phyloP scores from a whole-genome alignment of 2,329 filamentous ascomycete species.

The Phyllosticta citriasiana region DNA sequence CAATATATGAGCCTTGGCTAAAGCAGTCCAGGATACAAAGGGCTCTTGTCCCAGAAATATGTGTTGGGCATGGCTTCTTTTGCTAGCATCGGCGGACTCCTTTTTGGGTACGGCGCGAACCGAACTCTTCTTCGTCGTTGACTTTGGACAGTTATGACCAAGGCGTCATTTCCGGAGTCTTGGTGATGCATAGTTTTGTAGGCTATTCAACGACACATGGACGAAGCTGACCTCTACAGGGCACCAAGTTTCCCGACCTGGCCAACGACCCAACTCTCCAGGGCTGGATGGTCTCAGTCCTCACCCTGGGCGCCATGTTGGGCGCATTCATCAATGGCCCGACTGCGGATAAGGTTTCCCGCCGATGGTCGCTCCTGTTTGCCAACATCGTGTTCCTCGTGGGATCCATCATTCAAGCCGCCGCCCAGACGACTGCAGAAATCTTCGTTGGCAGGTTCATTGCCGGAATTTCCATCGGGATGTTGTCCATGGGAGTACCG shows the following conservation, averaged over 20 bases:
- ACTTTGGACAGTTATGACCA: background rate
- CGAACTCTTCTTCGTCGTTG: background rate
- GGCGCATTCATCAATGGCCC: constrained; percentile 28
- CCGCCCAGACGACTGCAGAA: constrained; percentile 18
- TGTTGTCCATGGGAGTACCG: constrained; percentile 1
- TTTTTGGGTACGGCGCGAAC: background rate
- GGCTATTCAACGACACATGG: background rate
- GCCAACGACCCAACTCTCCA: background rate
- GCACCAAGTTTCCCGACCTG: background rate
- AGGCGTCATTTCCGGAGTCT: constrained; percentile 61
- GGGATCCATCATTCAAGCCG: constrained; percentile 21
- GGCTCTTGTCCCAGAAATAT: constrained; percentile 2
- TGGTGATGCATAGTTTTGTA: constrained; percentile 40
- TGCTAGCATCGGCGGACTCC: constrained; percentile 6
- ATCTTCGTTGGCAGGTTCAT: constrained; percentile 12
- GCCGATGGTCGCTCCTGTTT: constrained; percentile 9
- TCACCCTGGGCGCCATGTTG: constrained; percentile 22
- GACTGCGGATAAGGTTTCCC: constrained; percentile 22
- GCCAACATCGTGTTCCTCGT: constrained; percentile 19
- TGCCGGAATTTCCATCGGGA: background rate
- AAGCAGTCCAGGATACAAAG: constrained; percentile 4
- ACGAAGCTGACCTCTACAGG: background rate
- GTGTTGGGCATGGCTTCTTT: constrained; percentile 8
- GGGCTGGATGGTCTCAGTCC: background rate
- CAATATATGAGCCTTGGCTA: background rate